Base-by-base conservation (phyloP, 345 rosid genomes). In the Citrus glauca region DNA sequence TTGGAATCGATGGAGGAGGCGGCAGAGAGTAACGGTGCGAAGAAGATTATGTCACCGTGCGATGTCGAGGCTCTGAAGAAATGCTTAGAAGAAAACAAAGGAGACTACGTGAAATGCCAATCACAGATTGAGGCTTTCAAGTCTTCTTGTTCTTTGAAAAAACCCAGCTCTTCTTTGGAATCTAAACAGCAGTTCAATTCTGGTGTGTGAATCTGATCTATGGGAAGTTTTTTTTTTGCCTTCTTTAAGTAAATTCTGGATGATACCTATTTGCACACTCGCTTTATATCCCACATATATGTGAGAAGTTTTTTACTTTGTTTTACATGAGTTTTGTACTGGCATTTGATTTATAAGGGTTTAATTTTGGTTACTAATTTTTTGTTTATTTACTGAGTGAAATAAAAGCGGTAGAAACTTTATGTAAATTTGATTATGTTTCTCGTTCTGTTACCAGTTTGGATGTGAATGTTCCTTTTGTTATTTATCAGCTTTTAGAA, bases 21-120 rank as follows among this genome's bases (percentile, higher is more conserved):
- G 55, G 72, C 63, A 74, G 87, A 74, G n/a, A 72, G 69, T 5
- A 67, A 64, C 1, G 60, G 74, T 24, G 81, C 5, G 88, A 91
- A 86, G 90, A 91, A 85, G 88, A 79, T 81, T 4, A 73, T 72
- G 80, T 85, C 94, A 25, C 78, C 94, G 17, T 95, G 98, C 78
- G 98, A 90, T 30, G 98, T 91, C 53, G 95, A 90, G 76, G 95
- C 94, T 7, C 71, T 95, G 78, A 91, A 93, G 97, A 95, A 91
- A 85, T 94, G 97, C 71, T 82, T 91, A 82, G 95, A 91, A 73
- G 98, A 89, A 86, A 90, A 90, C 88, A 93, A 89, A 79, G 97
- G 98, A 14, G 92, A 92, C 69, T 84, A 85, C 65, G 79, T 88
- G 7, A 90, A 92, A 82, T 93, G 97, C 78, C 88, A 86, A 68